These are phyloP conservation scores for Colletotrichum caudatum DNA, from an alignment of 2,329 filamentous ascomycete species.

Conservation along the genomic window DNA sequence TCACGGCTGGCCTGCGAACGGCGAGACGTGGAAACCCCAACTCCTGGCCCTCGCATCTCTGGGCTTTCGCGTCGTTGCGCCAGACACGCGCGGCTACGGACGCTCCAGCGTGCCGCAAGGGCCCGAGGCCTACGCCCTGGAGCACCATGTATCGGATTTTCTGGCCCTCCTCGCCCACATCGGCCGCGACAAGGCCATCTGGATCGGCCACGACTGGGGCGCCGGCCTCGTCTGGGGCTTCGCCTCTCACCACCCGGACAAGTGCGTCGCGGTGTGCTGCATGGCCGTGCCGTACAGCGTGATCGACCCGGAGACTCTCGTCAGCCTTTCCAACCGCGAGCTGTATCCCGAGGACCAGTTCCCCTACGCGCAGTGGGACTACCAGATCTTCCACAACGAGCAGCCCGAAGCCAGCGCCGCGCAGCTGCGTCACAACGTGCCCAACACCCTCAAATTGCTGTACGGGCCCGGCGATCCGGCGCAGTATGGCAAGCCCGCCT, in stretches of 20 bases:
- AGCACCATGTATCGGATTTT: conserved; percentile 50
- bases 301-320: conserved; percentile 53
- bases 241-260: conserved; percentile 47
- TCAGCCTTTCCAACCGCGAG: conserved; percentile 55
- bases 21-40: conserved; percentile 49
- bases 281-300: conserved; percentile 56
- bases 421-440: conserved; percentile 42
- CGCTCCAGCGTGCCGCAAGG: conserved; percentile 49
- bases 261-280: conserved; percentile 44
- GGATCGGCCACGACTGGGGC: conserved; percentile 62
- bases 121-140: conserved; percentile 48
- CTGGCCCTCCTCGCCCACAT: conserved; percentile 50
- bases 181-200: conserved; percentile 55
- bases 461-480: conserved; percentile 18
- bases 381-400: conserved; percentile 47
- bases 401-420: conserved; percentile 44
- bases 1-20: conserved; percentile 54
- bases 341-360: conserved; percentile 59
- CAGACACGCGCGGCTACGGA: conserved; percentile 54
- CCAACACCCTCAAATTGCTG: conserved; percentile 38
- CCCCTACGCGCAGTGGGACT: conserved; percentile 50
- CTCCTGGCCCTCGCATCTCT: conserved; percentile 46
- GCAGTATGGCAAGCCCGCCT: conserved; percentile 25
- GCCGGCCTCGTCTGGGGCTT: conserved; percentile 46
- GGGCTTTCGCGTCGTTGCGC: conserved; percentile 50